Evolutionary conservation across 2,329 filamentous ascomycete genomes (phyloP).

Genomic region (Myriosclerotinia curreyana): DNA sequence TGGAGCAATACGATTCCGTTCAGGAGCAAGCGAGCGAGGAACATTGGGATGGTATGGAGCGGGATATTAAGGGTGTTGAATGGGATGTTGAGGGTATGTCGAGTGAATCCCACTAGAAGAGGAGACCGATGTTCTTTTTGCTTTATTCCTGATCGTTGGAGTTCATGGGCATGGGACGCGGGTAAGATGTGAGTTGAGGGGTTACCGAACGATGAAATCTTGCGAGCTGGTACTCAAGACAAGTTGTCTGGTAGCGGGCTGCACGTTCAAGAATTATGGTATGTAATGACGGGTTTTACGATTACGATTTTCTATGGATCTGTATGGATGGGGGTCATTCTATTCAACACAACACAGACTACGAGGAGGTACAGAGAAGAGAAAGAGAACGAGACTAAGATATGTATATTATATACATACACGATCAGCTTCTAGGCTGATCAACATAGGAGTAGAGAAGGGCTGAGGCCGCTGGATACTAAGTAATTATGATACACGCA

Average conservation of each 20-base stretch:
- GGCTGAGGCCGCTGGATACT: no score
- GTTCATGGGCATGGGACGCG: neutral
- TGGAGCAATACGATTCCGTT: constrained; percentile 28
- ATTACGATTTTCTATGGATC: constrained; percentile 1
- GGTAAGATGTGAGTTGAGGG: neutral
- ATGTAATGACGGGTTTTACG: neutral
- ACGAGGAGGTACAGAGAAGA: no score
- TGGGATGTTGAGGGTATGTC: neutral
- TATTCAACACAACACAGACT: neutral
- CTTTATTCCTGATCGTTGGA: neutral
- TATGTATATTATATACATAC: neutral
- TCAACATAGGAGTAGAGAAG: neutral
- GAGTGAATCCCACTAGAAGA: neutral
- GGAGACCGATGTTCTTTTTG: no score
- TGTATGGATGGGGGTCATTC: neutral
- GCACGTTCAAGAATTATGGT: neutral
- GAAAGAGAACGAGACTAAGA: neutral
- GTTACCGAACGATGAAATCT: neutral
- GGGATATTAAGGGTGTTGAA: constrained; percentile 17
- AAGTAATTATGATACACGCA: neutral
- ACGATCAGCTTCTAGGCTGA: neutral
- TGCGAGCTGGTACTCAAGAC: neutral
- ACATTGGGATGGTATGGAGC: constrained; percentile 19
- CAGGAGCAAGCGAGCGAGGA: constrained; percentile 24
- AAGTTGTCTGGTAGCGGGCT: neutral